Conservation (phyloP, 1,284 basidiomycete species). For the Leccinum pachyderme region DNA sequence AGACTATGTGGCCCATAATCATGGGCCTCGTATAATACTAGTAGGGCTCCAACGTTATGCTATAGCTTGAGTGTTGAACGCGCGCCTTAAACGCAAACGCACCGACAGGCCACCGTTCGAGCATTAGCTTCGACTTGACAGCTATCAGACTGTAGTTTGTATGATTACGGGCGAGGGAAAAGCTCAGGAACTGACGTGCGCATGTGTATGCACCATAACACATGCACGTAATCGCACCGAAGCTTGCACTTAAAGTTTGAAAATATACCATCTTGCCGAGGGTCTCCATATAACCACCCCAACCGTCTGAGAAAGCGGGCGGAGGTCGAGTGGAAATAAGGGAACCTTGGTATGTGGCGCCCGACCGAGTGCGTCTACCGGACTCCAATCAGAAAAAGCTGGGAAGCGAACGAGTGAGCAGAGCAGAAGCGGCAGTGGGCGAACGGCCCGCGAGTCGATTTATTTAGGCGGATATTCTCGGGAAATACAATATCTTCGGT, state of each 20-base stretch:
- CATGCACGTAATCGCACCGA: slow-evolving; percentile 31
- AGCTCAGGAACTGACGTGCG: slow-evolving; percentile 6
- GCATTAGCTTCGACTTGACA: slow-evolving; percentile 7
- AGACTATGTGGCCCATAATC: slow-evolving; percentile 38
- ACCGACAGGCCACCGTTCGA: background rate
- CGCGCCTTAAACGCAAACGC: background rate
- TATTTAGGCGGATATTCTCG: background rate
- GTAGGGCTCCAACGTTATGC: background rate
- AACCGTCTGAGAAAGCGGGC: slow-evolving; percentile 7
- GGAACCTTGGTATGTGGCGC: slow-evolving; percentile 16
- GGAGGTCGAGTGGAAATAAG: slow-evolving; percentile 25
- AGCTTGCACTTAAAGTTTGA: slow-evolving; percentile 24
- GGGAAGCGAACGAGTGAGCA: slow-evolving; percentile 8
- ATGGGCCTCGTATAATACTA: background rate
- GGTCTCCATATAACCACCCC: background rate
- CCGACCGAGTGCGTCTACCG: slow-evolving; percentile 6
- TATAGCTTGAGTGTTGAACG: slow-evolving; percentile 31
- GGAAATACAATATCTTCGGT: slow-evolving; percentile 56
- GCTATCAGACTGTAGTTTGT: background rate
- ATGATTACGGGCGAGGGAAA: slow-evolving; percentile 2
- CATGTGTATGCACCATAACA: slow-evolving; percentile 4
- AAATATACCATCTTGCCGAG: slow-evolving; percentile 1
- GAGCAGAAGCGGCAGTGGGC: background rate
- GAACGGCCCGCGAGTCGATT: slow-evolving; percentile 37
- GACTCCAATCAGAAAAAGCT: background rate